Evolutionary conservation across 768 basidiomycete genomes (phyloP).

Genomic region (Daedaleopsis sinensis): DNA sequence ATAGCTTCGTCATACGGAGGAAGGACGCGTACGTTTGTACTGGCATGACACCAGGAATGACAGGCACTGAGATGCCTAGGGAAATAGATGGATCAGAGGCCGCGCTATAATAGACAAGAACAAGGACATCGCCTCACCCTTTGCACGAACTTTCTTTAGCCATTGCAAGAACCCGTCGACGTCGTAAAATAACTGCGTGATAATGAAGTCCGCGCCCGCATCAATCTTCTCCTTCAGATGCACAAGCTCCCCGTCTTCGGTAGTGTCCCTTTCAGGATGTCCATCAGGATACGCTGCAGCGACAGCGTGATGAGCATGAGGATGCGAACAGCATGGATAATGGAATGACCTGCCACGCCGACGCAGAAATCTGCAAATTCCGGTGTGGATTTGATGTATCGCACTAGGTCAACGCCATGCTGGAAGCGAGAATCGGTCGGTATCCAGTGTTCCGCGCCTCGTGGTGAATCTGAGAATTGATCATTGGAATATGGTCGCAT

Average conservation of each 20-base stretch:
- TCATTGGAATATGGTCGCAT: no score
- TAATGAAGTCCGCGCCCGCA: slow-evolving; percentile 93
- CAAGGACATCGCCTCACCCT: slow-evolving; percentile 51
- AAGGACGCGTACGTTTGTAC: slow-evolving; percentile 97
- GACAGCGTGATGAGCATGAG: slow-evolving; percentile 6
- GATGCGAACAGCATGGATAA: neutral
- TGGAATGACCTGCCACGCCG: slow-evolving; percentile 81
- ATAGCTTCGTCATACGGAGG: slow-evolving; percentile 86
- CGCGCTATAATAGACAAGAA: neutral
- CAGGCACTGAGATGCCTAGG: slow-evolving; percentile 86
- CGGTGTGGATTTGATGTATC: slow-evolving; percentile 77
- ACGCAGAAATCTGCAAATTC: slow-evolving; percentile 90
- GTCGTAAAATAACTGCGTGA: slow-evolving; percentile 98
- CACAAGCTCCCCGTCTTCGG: slow-evolving; percentile 65
- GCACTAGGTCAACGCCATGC: slow-evolving; percentile 87
- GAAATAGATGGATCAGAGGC: neutral
- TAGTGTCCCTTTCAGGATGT: slow-evolving; percentile 61
- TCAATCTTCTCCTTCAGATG: slow-evolving; percentile 87
- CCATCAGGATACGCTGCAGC: slow-evolving; percentile 87
- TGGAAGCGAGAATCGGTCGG: slow-evolving; percentile 82
- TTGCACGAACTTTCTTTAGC: slow-evolving; percentile 69
- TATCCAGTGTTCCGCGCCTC: slow-evolving; percentile 93
- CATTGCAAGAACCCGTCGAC: slow-evolving; percentile 84
- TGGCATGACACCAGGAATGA: slow-evolving; percentile 97
- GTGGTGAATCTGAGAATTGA: slow-evolving; percentile 72